Percentiles rank a stretch among this genome's conserved stretches.
Conservation (phyloP, 805 yeast genomes). For the Barnettozyma populi region DNA sequence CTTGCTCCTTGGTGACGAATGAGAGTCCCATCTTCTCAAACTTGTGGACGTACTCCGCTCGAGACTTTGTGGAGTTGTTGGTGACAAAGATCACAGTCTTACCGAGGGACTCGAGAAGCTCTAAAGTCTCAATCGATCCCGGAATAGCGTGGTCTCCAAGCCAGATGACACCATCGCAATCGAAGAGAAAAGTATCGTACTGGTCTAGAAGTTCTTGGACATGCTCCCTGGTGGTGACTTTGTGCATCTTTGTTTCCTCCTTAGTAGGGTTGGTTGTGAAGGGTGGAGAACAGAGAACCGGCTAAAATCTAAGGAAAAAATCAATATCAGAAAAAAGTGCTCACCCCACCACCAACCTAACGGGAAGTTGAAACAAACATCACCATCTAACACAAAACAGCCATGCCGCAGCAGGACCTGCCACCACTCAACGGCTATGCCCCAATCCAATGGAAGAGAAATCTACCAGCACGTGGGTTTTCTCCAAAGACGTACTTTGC, state of each 20-base stretch:
- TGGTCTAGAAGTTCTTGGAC: slow-evolving; percentile 50
- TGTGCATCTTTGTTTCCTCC: slow-evolving; percentile 29
- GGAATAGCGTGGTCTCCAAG: slow-evolving; percentile 80
- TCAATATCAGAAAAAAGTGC: not conserved
- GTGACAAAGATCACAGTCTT: slow-evolving; percentile 87
- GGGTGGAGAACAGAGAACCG: not conserved
- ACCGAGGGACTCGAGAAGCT: slow-evolving; percentile 42
- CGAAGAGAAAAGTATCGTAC: slow-evolving; percentile 86
- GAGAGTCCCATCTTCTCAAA: slow-evolving; percentile 50
- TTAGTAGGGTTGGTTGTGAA: not conserved
- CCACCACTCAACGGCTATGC: slow-evolving; percentile 88
- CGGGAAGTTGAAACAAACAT: not conserved
- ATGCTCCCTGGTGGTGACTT: slow-evolving; percentile 42
- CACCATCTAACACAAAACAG: not conserved
- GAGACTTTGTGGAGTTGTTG: slow-evolving; percentile 89
- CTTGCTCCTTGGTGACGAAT: slow-evolving; percentile 49
- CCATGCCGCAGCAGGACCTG: slow-evolving; percentile 53
- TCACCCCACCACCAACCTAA: not conserved
- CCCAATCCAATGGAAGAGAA: slow-evolving; percentile 84
- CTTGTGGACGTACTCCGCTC: slow-evolving; percentile 70
- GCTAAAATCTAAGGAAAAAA: not conserved
- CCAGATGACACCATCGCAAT: slow-evolving; percentile 98
- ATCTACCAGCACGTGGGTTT: slow-evolving; percentile 81
- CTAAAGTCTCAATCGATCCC: slow-evolving; percentile 67
- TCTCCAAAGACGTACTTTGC: slow-evolving; percentile 69